Conservation (phyloP, 305 asterid species). For the Solanum hybrid region DNA sequence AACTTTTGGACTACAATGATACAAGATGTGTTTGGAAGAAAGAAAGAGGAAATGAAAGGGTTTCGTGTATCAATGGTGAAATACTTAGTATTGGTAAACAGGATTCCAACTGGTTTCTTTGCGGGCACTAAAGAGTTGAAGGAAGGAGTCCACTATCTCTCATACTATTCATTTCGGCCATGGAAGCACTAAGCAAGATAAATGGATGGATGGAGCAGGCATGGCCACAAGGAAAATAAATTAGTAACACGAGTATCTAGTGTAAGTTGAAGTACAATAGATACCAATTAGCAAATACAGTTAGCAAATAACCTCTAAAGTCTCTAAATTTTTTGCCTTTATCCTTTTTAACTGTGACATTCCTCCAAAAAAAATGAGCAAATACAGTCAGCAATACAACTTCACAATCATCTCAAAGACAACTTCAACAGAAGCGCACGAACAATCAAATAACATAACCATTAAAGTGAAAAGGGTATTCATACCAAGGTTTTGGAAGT, state of each 20-base stretch:
- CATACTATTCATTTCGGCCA: neutral
- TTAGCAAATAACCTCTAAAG: neutral
- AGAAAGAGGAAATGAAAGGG: neutral
- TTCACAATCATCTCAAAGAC: neutral
- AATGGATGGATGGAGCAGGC: neutral
- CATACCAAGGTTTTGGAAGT: constrained; percentile 94
- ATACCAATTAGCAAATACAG: neutral
- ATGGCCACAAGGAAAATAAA: neutral
- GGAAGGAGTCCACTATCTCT: neutral
- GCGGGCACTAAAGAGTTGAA: neutral
- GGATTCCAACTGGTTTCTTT: neutral
- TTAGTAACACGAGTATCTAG: neutral
- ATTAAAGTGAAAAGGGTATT: neutral
- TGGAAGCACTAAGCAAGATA: neutral
- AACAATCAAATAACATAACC: neutral
- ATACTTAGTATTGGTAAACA: neutral
- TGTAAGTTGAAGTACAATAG: neutral
- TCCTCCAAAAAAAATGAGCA: neutral
- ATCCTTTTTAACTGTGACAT: neutral
- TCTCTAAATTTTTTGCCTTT: neutral
- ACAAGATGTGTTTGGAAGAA: neutral
- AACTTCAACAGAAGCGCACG: neutral
- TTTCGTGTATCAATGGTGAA: neutral
- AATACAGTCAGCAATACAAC: neutral
- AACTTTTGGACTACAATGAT: neutral